Base-by-base conservation (phyloP, 306 rosid species). In the Quercus parvula region DNA sequence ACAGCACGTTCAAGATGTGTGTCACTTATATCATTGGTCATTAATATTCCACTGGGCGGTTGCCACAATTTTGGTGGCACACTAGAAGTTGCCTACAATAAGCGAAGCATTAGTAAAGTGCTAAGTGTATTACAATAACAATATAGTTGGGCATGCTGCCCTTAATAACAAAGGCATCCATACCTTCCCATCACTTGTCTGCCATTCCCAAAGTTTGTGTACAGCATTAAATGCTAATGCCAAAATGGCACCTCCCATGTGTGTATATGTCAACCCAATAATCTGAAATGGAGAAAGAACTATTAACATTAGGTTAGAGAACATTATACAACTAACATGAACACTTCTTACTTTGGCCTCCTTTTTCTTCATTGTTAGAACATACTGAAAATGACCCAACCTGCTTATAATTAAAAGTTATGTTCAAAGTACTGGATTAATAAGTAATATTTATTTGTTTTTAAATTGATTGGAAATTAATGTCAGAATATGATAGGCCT, bases 191-290 rank as follows among this genome's bases (percentile, higher is more conserved):
- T 92, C 97, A 91, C 87, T 92, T 85, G 88, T 88, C 91, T 89
- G 98, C 99, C 99, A 95, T 87, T 88, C 91, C 99, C 99, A 95
- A 78, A 95, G 88, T 85, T 95, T 95, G 84, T 95, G 99, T 80
- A 92, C 97, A 35, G 97, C 99, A 92, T 91, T 95, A 75, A 94
- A 91, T 77, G 98, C 91, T 86, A 95, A 90, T 52, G 98, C 99
- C 86, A 95, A 83, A 81, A 95, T 82, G 2, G 91, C 89, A 61
- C 88, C 87, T 78, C 98, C 99, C 56, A 94, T 90, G 84, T 95
- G 93, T 56, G 99, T 95, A 82, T 95, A 95, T 62, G 91, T 92
- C 86, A 95, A 86, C 81, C 97, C 89, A 78, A 95, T 87, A 81
- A 95, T 95, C 99, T 95, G 94, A 81, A 83, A 81, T 64, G 77